Evolutionary conservation across 2,329 filamentous ascomycete species (phyloP).

Genomic region (Fusarium sublunatum): DNA sequence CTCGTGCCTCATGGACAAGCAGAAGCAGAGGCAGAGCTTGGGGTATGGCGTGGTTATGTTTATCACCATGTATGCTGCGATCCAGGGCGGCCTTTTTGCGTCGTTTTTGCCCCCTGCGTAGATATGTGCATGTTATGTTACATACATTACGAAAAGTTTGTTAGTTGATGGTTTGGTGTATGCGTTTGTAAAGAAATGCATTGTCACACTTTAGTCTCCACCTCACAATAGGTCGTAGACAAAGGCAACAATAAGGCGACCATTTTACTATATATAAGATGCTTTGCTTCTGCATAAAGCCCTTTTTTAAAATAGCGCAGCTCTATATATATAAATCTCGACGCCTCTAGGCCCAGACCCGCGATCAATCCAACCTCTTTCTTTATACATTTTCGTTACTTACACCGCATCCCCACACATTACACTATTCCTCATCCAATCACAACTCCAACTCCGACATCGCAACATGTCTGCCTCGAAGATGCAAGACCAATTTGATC

Average conservation of each 20-base stretch:
- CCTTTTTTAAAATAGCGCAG: neutral
- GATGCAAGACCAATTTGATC: no score
- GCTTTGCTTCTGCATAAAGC: neutral
- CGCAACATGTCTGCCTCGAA: neutral
- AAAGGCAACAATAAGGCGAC: neutral
- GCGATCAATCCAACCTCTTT: neutral
- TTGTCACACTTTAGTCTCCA: neutral
- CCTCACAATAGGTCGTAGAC: neutral
- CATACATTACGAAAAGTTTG: neutral
- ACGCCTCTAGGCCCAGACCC: neutral
- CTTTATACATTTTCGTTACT: neutral
- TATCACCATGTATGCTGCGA: slow-evolving; percentile 82
- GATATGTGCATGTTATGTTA: neutral
- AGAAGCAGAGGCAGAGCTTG: slow-evolving; percentile 48
- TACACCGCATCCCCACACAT: no score
- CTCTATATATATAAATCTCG: neutral
- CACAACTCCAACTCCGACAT: neutral
- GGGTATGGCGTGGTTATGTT: slow-evolving; percentile 65
- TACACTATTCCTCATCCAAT: no score
- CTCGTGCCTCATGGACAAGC: slow-evolving; percentile 53
- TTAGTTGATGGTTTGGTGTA: neutral
- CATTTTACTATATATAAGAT: neutral
- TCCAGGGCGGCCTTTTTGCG: slow-evolving; percentile 87
- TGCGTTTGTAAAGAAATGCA: neutral
- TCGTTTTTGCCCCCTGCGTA: slow-evolving; percentile 92